These are phyloP conservation scores for Stereocaulon alpinum DNA, from an alignment of 495 filamentous ascomycete species.

Conservation along the genomic window DNA sequence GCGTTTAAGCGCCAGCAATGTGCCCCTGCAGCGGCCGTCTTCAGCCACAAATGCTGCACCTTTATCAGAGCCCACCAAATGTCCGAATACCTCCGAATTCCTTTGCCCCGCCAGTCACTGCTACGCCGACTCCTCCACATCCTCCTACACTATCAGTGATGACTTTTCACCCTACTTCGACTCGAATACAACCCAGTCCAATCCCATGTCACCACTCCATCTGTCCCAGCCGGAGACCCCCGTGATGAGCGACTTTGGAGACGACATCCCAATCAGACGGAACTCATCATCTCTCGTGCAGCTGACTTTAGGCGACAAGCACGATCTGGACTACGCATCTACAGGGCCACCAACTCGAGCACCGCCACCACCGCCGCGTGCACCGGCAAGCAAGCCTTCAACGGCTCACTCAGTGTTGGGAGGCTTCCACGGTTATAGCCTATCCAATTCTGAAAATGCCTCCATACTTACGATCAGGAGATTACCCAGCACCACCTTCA, in stretches of 20 bases:
- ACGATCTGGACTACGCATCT: not conserved
- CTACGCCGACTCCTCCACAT: slow-evolving; percentile 11
- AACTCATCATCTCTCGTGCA: slow-evolving; percentile 6
- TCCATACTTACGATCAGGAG: slow-evolving; percentile 19
- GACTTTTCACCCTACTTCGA: slow-evolving; percentile 15
- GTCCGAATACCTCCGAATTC: slow-evolving; percentile 5
- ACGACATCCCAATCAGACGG: slow-evolving; percentile 9
- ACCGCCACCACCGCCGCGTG: not conserved
- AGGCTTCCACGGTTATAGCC: slow-evolving; percentile 20
- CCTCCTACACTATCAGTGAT: slow-evolving; percentile 15
- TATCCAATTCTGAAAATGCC: slow-evolving; percentile 17
- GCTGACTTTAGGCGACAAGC: not conserved
- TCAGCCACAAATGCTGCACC: not conserved
- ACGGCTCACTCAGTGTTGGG: not conserved
- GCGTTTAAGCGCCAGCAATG: not conserved
- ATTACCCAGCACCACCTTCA: slow-evolving; percentile 11
- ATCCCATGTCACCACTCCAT: slow-evolving; percentile 20
- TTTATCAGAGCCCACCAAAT: not conserved
- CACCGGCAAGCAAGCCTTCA: not conserved
- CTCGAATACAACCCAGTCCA: slow-evolving; percentile 10
- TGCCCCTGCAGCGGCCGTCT: not conserved
- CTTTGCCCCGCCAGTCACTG: not conserved
- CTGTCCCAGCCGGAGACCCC: slow-evolving; percentile 22
- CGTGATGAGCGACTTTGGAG: slow-evolving; percentile 15
- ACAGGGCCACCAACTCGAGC: not conserved